Conservation (phyloP, 352 stramenopile genomes). For the Peronosclerospora sorghi region DNA sequence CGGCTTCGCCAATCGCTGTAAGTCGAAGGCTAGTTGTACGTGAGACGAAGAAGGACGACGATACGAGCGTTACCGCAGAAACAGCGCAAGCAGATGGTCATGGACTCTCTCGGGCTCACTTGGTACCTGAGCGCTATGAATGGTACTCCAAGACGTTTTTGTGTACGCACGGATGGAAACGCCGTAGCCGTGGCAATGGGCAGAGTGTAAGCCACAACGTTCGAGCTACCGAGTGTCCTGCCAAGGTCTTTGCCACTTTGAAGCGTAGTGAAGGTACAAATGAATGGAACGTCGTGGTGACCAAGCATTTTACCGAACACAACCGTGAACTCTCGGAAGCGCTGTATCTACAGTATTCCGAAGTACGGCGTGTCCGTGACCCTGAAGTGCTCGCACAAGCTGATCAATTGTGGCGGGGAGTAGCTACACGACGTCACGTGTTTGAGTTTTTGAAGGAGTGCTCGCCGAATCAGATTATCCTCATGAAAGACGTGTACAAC, state of each 20-base stretch:
- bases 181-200: constrained; percentile 48
- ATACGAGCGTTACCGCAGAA: neutral
- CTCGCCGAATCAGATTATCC: constrained; percentile 31
- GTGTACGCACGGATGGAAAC: constrained; percentile 71
- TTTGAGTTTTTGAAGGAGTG: constrained; percentile 69
- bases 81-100: constrained; percentile 9
- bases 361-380: constrained; percentile 58
- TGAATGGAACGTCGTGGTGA: constrained; percentile 58
- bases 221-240: constrained; percentile 50
- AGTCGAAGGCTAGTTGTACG: constrained; percentile 24
- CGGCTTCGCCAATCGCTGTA: constrained; percentile 39
- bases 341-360: constrained; percentile 58
- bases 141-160: constrained; percentile 80
- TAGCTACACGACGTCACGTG: constrained; percentile 43
- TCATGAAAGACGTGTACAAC: constrained; percentile 81
- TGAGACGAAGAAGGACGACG: constrained; percentile 3
- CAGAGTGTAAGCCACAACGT: constrained; percentile 62
- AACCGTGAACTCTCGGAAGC: constrained; percentile 55
- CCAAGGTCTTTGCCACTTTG: constrained; percentile 60
- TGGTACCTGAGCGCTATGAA: constrained; percentile 44
- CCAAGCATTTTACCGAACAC: constrained; percentile 54
- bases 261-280: constrained; percentile 27
- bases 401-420: constrained; percentile 48
- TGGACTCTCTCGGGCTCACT: constrained; percentile 23
- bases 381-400: constrained; percentile 38